Base-by-base conservation (phyloP, 2,329 filamentous ascomycete species). In the Davidsoniella eucalypti region DNA sequence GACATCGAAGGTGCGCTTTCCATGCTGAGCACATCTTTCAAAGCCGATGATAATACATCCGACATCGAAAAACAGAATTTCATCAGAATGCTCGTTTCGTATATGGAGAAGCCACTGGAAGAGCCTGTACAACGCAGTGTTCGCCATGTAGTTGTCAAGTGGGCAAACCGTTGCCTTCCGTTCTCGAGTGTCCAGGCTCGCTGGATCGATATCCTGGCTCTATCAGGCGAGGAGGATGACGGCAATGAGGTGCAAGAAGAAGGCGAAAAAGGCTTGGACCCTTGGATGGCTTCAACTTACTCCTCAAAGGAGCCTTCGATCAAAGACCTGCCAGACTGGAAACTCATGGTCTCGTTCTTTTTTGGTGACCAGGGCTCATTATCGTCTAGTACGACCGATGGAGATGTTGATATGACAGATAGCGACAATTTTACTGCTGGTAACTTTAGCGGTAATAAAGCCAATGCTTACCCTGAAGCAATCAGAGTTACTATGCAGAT, bases 1-100 rank as follows among this genome's bases (percentile, higher is more conserved):
- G 92, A 87, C 59, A 87, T 96, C 50, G 88, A 96, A 58, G 85
- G 90, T 47, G 83, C 88, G 0, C 67, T 96, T 3, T 90, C 87
- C 3, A 87, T 81, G 50, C 70, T 94, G 54, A 52, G 29, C 21
- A 71, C 68, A 36, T 66, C 62, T 2, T 66, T 69, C 10, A 71
- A 76, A 52, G 56, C 63, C 1, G 56, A 60, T 2, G 46, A 54
- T 2, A 44, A 52, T 8, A 51, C 41, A 2, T 33, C 48, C 37
- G 50, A 37, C 44, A 36, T 5, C 18, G 46, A 44, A 40, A 42
- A 44, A 44, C 45, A 16, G 9, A 50, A 62, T 38, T 64, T 78
- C 23, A 69, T 68, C 49, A 58, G 59, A 3, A 70, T 92, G 48
- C 69, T 93, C 7, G 67, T 87, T 7, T 71, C 73, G 25, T 82